These are phyloP conservation scores for Daldinia loculata DNA, from an alignment of 495 filamentous ascomycete species.

Conservation along the genomic window DNA sequence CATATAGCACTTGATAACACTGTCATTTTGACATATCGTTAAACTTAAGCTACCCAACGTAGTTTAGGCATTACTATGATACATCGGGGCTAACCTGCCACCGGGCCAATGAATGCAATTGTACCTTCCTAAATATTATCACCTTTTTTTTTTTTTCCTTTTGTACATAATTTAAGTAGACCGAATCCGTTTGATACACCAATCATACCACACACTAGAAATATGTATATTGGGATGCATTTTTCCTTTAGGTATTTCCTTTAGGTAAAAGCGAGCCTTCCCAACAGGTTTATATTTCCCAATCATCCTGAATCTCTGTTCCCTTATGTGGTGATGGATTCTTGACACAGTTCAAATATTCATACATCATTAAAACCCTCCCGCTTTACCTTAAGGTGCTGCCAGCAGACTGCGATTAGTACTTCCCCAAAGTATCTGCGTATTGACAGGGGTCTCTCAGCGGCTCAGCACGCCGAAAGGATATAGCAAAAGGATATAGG, in stretches of 20 bases:
- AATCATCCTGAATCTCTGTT: not conserved
- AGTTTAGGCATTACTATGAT: slow-evolving; percentile 14
- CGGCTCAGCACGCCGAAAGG: not conserved
- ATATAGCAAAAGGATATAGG: slow-evolving; percentile 1
- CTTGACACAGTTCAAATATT: slow-evolving; percentile 5
- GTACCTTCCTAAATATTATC: slow-evolving; percentile 14
- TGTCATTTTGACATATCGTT: not conserved
- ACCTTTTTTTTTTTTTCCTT: slow-evolving; percentile 9
- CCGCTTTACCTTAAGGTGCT: not conserved
- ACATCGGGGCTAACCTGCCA: slow-evolving; percentile 5
- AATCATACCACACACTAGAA: slow-evolving; percentile 20
- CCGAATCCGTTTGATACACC: slow-evolving; percentile 4
- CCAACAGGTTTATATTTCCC: not conserved
- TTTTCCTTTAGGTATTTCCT: slow-evolving; percentile 5
- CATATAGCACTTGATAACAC: not conserved
- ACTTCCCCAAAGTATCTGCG: not conserved
- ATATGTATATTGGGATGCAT: slow-evolving; percentile 11
- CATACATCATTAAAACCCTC: not conserved
- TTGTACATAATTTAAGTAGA: slow-evolving; percentile 9
- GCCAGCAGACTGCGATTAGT: not conserved
- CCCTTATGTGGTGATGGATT: slow-evolving; percentile 6
- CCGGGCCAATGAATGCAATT: slow-evolving; percentile 21
- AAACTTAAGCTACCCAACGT: slow-evolving; percentile 9
- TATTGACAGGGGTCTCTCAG: not conserved
- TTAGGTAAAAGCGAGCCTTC: slow-evolving; percentile 3